These are phyloP conservation scores for Dittrichia graveolens DNA, from an alignment of 129 eudicot genomes.

Conservation along the genomic window DNA sequence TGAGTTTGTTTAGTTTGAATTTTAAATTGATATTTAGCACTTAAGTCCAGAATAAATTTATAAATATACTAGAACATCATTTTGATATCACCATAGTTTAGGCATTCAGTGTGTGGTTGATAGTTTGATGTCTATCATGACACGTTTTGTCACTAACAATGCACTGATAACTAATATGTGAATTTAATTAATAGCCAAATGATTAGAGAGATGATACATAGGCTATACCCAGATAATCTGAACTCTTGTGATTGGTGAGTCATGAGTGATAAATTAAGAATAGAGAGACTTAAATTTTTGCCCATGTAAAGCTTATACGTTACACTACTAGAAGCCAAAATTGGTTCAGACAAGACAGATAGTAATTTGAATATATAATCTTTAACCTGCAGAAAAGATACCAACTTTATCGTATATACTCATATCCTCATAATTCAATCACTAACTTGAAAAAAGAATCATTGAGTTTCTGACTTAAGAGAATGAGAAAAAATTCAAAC, in stretches of 20 bases:
- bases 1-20: slow-evolving; percentile 7
- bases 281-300: background rate
- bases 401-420: background rate
- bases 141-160: too few relatives aligned
- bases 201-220: too few relatives aligned
- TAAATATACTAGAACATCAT: background rate
- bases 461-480: background rate
- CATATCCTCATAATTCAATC: background rate
- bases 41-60: background rate
- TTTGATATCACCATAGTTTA: slow-evolving; percentile 2
- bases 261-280: background rate
- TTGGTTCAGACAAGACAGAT: background rate
- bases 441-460: background rate
- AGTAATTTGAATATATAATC: background rate
- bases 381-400: background rate
- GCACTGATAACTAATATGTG: too few relatives aligned
- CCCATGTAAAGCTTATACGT: background rate
- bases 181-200: too few relatives aligned
- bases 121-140: background rate
- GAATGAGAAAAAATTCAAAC: background rate
- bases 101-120: background rate
- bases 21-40: background rate
- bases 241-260: background rate
- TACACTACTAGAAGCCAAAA: background rate
- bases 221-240: too few relatives aligned